phyloP scores from a whole-genome alignment of 2,329 filamentous ascomycete species.

The Sporothrix euskadiensis region DNA sequence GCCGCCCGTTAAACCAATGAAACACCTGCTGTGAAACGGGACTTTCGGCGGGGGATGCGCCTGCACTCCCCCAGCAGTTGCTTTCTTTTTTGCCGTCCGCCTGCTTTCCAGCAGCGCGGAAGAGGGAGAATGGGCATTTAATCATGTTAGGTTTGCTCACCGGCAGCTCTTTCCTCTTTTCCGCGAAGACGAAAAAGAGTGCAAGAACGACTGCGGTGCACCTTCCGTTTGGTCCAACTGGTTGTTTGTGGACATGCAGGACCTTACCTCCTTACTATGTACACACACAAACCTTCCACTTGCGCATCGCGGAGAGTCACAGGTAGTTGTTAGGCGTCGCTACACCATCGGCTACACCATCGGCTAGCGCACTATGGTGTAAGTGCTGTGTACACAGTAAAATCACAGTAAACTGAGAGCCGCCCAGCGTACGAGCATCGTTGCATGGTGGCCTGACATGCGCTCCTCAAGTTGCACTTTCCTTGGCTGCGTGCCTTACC shows the following conservation, averaged over 20 bases:
- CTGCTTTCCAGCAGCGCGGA: neutral
- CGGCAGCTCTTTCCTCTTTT: neutral
- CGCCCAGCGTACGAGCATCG: neutral
- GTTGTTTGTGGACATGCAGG: neutral
- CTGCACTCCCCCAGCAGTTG: neutral
- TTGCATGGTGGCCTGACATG: neutral
- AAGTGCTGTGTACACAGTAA: neutral
- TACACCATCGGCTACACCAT: neutral
- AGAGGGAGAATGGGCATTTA: neutral
- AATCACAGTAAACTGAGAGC: neutral
- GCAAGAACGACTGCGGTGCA: neutral
- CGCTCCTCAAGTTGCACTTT: neutral
- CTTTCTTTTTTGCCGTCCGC: neutral
- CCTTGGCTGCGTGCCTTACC: neutral
- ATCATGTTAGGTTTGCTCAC: neutral
- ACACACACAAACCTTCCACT: no score
- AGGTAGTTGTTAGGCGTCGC: neutral
- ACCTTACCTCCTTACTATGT: no score
- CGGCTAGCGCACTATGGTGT: neutral
- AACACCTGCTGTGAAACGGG: neutral
- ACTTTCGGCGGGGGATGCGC: neutral
- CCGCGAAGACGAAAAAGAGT: neutral
- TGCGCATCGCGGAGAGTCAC: neutral
- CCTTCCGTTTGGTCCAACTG: neutral
- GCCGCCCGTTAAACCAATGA: constrained; percentile 8